Conservation (phyloP, 164 flowering plant species). For the Annona cherimola region DNA sequence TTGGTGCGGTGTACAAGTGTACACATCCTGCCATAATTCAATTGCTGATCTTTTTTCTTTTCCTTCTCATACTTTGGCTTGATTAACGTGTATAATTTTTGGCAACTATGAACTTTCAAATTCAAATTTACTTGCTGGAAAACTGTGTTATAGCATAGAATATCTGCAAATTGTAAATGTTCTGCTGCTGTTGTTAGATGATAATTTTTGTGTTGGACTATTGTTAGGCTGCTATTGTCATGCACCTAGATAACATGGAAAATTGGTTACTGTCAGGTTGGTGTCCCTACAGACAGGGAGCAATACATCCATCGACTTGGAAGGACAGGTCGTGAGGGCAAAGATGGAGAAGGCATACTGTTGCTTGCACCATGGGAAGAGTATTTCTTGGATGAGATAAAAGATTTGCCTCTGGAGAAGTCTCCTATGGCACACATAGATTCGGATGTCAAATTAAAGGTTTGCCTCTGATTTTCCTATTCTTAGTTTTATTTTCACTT, state of each 20-base stretch:
- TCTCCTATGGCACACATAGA: slow-evolving; percentile 45
- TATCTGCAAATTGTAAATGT: too few relatives aligned
- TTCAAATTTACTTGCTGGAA: background rate
- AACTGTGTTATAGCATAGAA: background rate
- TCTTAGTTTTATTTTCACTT: background rate
- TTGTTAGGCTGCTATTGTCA: background rate
- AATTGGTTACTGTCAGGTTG: slow-evolving; percentile 44
- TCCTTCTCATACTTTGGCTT: background rate
- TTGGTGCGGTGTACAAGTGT: too few relatives aligned
- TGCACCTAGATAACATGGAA: background rate
- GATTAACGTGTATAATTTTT: too few relatives aligned
- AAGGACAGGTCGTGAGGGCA: slow-evolving; percentile 90
- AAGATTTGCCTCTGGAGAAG: slow-evolving; percentile 71
- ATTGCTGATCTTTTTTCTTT: too few relatives aligned
- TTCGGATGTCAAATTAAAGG: slow-evolving; percentile 53
- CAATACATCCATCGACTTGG: slow-evolving; percentile 94
- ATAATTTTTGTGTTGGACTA: too few relatives aligned
- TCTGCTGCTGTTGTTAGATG: too few relatives aligned
- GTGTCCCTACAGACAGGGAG: slow-evolving; percentile 73
- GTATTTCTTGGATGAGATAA: slow-evolving; percentile 69
- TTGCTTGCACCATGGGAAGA: slow-evolving; percentile 98
- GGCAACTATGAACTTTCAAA: background rate
- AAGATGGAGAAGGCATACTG: slow-evolving; percentile 83
- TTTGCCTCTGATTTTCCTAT: slow-evolving; percentile 17
- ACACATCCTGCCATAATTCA: too few relatives aligned